These are phyloP conservation scores for Saccharomyces hybrid DNA, from an alignment of 1,139 yeast genomes.

Conservation along the genomic window DNA sequence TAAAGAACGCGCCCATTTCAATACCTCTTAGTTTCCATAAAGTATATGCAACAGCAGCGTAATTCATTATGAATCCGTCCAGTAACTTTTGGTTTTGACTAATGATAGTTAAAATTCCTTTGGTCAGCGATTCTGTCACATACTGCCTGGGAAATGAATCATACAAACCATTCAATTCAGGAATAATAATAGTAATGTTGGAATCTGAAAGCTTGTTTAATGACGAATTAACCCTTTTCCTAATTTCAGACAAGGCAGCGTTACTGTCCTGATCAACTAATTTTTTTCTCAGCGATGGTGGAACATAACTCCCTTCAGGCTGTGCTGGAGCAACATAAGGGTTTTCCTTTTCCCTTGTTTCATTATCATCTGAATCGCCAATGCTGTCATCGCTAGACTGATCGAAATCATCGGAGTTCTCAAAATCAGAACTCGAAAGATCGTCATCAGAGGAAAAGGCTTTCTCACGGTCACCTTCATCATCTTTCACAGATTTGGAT, in stretches of 20 bases:
- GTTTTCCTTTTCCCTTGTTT: slow-evolving; percentile 45
- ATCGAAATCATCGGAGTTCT: slow-evolving; percentile 37
- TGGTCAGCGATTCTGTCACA: slow-evolving; percentile 63
- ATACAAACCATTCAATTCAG: slow-evolving; percentile 58
- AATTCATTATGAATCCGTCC: slow-evolving; percentile 72
- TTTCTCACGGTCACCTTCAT: slow-evolving; percentile 19
- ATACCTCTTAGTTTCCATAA: slow-evolving; percentile 73
- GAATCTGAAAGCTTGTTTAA: slow-evolving; percentile 83
- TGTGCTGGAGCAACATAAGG: slow-evolving; percentile 76
- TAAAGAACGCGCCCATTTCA: slow-evolving; percentile 82
- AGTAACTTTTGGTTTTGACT: slow-evolving; percentile 56
- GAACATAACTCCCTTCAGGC: slow-evolving; percentile 45
- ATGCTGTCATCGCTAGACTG: slow-evolving; percentile 41
- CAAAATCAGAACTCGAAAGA: slow-evolving; percentile 43
- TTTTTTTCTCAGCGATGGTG: slow-evolving; percentile 71
- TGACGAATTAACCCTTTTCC: slow-evolving; percentile 65
- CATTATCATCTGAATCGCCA: slow-evolving; percentile 32
- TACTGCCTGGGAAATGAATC: slow-evolving; percentile 63
- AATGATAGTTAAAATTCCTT: slow-evolving; percentile 59
- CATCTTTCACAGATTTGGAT: slow-evolving; percentile 17
- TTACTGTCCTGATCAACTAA: slow-evolving; percentile 37
- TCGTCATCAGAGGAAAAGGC: slow-evolving; percentile 43
- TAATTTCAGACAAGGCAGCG: slow-evolving; percentile 45
- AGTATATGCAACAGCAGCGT: slow-evolving; percentile 71
- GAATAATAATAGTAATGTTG: slow-evolving; percentile 61